Conservation (phyloP, 2,329 filamentous ascomycete genomes). For the Lecanicillium sp. region DNA sequence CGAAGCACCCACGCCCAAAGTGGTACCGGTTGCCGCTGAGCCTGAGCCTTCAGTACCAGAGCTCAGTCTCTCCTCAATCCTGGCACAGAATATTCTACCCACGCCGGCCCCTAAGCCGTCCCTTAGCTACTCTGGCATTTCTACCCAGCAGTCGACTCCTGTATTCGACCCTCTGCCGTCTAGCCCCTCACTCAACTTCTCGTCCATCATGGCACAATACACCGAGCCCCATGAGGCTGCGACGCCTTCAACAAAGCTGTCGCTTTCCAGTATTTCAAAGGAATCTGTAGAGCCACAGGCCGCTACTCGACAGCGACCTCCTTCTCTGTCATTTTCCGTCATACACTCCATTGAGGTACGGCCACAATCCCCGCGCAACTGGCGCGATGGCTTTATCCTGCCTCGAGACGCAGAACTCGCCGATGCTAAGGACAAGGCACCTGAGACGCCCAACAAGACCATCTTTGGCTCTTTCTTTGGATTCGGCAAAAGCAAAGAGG, state of each 20-base stretch:
- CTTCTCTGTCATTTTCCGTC: constrained; percentile 16
- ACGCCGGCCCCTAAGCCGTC: constrained; percentile 19
- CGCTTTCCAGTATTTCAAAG: constrained; percentile 13
- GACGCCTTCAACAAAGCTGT: constrained; percentile 11
- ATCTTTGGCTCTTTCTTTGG: constrained; percentile 35
- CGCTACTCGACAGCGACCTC: constrained; percentile 2
- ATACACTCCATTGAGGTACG: constrained; percentile 38
- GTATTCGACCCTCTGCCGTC: constrained; percentile 17
- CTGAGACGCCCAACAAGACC: constrained; percentile 30
- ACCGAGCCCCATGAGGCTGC: constrained; percentile 23
- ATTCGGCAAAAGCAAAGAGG: constrained; percentile 32
- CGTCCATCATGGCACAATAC: constrained; percentile 25
- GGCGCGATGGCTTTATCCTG: constrained; percentile 48
- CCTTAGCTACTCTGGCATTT: constrained; percentile 12
- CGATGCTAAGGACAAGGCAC: constrained; percentile 14
- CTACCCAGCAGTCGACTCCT: constrained; percentile 13
- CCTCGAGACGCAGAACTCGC: constrained; percentile 34
- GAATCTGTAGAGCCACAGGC: constrained; percentile 8
- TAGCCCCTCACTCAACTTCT: constrained; percentile 19
- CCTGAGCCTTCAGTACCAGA: constrained; percentile 13
- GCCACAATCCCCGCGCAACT: constrained; percentile 39
- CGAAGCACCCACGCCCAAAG: constrained; percentile 13
- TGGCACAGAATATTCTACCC: constrained; percentile 18
- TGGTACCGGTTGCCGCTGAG: constrained; percentile 7
- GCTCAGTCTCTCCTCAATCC: constrained; percentile 21